Evolutionary conservation across 2,329 filamentous ascomycete genomes (phyloP).

Genomic region (Shiraia sp.): DNA sequence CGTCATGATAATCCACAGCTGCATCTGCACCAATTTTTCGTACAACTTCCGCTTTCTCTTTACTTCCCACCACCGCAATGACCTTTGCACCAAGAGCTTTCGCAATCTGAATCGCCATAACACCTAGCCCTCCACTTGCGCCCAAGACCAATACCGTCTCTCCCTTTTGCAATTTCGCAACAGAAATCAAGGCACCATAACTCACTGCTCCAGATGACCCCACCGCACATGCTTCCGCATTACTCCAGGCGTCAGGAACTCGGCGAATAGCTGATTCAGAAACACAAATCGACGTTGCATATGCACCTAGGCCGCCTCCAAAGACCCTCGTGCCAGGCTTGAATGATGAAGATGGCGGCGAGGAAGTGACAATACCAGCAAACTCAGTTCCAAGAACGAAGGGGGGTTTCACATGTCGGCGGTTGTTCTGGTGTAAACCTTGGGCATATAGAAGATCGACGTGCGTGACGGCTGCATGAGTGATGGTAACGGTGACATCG

Average conservation of each 20-base stretch:
- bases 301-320: conserved; percentile 57
- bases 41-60: conserved; percentile 51
- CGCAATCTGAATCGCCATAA: conserved; percentile 61
- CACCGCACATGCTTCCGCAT: conserved; percentile 57
- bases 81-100: conserved; percentile 58
- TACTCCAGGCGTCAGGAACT: conserved; percentile 53
- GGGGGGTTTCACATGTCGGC: conserved; percentile 58
- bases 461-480: conserved; percentile 62
- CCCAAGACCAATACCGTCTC: conserved; percentile 60
- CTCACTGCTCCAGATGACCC: conserved; percentile 59
- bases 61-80: conserved; percentile 56
- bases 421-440: conserved; percentile 65
- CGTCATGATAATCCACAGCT: conserved; percentile 48
- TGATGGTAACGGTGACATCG: conserved; percentile 53
- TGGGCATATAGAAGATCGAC: conserved; percentile 63
- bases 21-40: conserved; percentile 46
- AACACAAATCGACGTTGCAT: conserved; percentile 56
- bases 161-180: conserved; percentile 48
- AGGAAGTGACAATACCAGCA: conserved; percentile 55
- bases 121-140: conserved; percentile 59
- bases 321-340: conserved; percentile 58
- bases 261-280: conserved; percentile 45
- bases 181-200: conserved; percentile 54
- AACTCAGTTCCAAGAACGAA: conserved; percentile 66
- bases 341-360: conserved; percentile 43